phyloP scores from a whole-genome alignment of 495 filamentous ascomycete genomes.

The Platismatia glauca region DNA sequence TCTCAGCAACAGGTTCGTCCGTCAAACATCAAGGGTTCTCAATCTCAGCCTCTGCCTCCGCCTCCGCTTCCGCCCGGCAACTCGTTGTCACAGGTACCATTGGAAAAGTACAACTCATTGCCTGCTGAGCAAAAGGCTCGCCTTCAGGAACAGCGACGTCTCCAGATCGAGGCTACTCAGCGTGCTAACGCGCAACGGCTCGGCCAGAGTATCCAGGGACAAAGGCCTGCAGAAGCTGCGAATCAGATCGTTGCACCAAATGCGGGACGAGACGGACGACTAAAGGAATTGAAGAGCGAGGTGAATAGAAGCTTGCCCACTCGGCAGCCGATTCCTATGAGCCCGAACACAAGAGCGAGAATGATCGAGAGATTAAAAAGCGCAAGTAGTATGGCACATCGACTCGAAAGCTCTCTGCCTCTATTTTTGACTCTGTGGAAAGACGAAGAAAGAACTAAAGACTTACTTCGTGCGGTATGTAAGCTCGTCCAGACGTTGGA shows the following conservation, averaged over 20 bases:
- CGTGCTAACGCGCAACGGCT: slow-evolving; percentile 14
- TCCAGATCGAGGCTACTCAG: slow-evolving; percentile 21
- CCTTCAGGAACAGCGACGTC: neutral
- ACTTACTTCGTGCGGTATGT: slow-evolving; percentile 39
- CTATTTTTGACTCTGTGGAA: slow-evolving; percentile 31
- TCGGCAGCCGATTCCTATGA: slow-evolving; percentile 29
- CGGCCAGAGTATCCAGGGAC: slow-evolving; percentile 31
- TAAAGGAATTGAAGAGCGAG: slow-evolving; percentile 30
- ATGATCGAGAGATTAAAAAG: slow-evolving; percentile 42
- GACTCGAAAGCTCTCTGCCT: slow-evolving; percentile 38
- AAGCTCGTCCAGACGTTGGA: neutral
- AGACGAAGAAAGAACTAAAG: slow-evolving; percentile 38
- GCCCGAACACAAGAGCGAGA: slow-evolving; percentile 36
- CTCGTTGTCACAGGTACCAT: slow-evolving; percentile 3
- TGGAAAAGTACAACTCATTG: slow-evolving; percentile 9
- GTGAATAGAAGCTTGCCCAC: slow-evolving; percentile 31
- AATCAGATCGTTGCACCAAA: neutral
- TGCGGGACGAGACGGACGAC: slow-evolving; percentile 10
- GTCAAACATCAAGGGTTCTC: slow-evolving; percentile 21
- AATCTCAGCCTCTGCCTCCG: slow-evolving; percentile 7
- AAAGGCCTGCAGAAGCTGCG: slow-evolving; percentile 26
- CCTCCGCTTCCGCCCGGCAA: neutral
- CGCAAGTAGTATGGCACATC: slow-evolving; percentile 35
- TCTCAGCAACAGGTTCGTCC: slow-evolving; percentile 12
- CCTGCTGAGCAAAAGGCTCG: slow-evolving; percentile 17